Evolutionary conservation across 2,329 filamentous ascomycete species (phyloP).

Genomic region (Xylaria sp.): DNA sequence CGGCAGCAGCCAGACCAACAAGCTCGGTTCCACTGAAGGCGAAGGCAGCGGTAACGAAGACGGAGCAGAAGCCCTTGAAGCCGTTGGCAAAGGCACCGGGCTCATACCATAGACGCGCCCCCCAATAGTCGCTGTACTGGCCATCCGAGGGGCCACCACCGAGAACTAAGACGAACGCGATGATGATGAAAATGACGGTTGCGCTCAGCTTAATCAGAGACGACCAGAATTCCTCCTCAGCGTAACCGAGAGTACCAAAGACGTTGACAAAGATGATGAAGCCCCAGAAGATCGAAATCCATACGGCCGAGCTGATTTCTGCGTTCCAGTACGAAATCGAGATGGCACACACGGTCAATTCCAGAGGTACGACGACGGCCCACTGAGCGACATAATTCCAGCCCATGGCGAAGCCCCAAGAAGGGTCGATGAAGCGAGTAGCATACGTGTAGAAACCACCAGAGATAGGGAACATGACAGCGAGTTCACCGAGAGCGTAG

Average conservation of each 20-base stretch:
- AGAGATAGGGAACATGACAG: conserved; percentile 62
- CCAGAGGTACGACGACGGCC: conserved; percentile 60
- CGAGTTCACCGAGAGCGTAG: conserved; percentile 67
- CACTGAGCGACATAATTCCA: conserved; percentile 62
- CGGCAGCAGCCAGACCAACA: conserved; percentile 79
- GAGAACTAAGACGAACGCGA: conserved; percentile 67
- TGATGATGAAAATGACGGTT: conserved; percentile 72
- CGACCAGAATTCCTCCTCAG: conserved; percentile 70
- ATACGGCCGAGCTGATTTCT: conserved; percentile 59
- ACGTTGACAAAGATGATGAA: conserved; percentile 65
- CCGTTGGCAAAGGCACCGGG: conserved; percentile 74
- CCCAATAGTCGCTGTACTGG: conserved; percentile 59
- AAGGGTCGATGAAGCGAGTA: conserved; percentile 62
- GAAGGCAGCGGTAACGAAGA: conserved; percentile 79
- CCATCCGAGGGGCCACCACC: conserved; percentile 68
- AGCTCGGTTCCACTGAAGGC: conserved; percentile 79
- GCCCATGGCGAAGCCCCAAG: conserved; percentile 58
- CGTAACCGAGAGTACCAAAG: conserved; percentile 67
- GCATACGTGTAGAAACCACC: conserved; percentile 64
- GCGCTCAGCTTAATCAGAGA: conserved; percentile 67
- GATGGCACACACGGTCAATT: conserved; percentile 61
- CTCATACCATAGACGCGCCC: conserved; percentile 62
- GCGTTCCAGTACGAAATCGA: conserved; percentile 63
- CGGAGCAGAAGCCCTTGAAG: conserved; percentile 78
- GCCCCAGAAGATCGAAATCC: conserved; percentile 66